phyloP scores from a whole-genome alignment of 2,329 filamentous ascomycete genomes.

The Botrytis elliptica region DNA sequence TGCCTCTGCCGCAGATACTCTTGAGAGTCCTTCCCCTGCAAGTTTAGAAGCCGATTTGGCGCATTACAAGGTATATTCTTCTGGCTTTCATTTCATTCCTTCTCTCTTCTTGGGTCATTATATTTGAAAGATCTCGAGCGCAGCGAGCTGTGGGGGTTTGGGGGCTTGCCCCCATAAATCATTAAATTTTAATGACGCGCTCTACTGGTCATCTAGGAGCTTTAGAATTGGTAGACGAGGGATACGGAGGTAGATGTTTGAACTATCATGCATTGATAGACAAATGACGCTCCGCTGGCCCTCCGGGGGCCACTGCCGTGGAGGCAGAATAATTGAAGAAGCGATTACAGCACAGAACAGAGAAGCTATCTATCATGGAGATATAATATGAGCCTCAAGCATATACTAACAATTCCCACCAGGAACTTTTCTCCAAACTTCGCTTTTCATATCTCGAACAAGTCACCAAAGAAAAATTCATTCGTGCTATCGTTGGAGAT shows the following conservation, averaged over 20 bases:
- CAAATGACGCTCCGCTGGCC: neutral
- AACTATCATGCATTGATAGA: neutral
- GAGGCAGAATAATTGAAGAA: neutral
- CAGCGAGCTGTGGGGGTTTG: neutral
- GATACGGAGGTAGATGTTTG: neutral
- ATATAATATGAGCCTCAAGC: neutral
- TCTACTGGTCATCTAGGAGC: neutral
- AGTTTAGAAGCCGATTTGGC: slow-evolving; percentile 78
- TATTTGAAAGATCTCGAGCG: neutral
- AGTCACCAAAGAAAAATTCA: slow-evolving; percentile 97
- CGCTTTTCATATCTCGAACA: slow-evolving; percentile 98
- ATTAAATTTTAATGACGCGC: neutral
- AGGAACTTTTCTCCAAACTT: slow-evolving; percentile 91
- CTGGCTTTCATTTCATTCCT: neutral
- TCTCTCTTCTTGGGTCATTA: neutral
- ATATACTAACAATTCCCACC: slow-evolving; percentile 16
- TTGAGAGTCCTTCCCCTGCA: slow-evolving; percentile 69
- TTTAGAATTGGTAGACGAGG: neutral
- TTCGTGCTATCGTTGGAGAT: slow-evolving; percentile 87
- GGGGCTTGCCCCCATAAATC: neutral
- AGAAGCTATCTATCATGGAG: neutral
- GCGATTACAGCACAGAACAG: neutral
- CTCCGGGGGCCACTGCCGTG: neutral
- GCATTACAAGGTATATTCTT: slow-evolving; percentile 71
- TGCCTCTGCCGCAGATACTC: slow-evolving; percentile 58